These are phyloP conservation scores for Cymbopogon flexuosus DNA, from an alignment of 202 grass and related monocot species.

Conservation along the genomic window DNA sequence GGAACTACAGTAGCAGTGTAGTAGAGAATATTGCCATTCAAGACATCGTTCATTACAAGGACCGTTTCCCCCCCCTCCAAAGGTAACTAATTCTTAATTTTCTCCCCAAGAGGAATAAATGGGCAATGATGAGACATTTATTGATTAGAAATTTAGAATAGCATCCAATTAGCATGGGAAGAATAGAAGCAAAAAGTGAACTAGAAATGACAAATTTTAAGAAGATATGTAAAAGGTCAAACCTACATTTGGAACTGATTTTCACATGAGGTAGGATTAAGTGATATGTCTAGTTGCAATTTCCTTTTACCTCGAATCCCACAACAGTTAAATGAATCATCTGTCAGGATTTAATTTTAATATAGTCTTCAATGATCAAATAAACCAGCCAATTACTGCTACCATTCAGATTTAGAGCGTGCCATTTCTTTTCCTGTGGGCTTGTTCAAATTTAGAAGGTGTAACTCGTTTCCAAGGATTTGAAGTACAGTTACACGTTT, in stretches of 20 bases:
- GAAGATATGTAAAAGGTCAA: neutral
- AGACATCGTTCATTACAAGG: neutral
- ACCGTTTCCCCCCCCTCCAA: neutral
- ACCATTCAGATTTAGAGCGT: too few species aligned
- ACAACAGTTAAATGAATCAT: neutral
- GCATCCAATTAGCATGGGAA: neutral
- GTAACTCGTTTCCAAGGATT: too few species aligned
- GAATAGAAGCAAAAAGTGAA: neutral
- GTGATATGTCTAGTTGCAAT: neutral
- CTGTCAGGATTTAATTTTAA: neutral
- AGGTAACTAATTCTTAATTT: neutral
- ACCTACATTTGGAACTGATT: neutral
- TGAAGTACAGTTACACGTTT: too few species aligned
- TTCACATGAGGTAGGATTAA: slow-evolving; percentile 7
- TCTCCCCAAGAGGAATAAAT: neutral
- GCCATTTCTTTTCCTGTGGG: too few species aligned
- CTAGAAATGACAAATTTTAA: neutral
- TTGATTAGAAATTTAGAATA: neutral
- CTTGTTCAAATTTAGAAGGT: too few species aligned
- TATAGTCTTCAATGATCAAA: neutral
- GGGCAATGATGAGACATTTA: neutral
- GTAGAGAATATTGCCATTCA: neutral
- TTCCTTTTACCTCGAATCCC: neutral
- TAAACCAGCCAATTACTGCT: neutral
- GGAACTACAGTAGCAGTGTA: neutral